Percentiles rank a stretch among this genome's conserved stretches.
phyloP scores from a whole-genome alignment of 306 rosid genomes.

The Comarum palustre region DNA sequence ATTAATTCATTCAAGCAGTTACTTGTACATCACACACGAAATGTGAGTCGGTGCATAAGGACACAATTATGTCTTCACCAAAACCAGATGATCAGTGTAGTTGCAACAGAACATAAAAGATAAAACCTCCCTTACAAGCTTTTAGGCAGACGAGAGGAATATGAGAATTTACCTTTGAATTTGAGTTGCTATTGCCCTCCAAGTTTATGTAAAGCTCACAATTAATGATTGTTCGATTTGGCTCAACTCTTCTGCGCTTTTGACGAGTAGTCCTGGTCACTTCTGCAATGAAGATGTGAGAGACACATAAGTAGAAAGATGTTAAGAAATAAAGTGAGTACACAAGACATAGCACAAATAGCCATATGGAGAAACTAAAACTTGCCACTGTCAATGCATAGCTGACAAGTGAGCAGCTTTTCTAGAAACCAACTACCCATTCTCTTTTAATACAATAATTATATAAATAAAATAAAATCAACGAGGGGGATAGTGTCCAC shows the following conservation, averaged over 20 bases:
- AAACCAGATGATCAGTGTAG: background rate
- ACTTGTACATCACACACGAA: background rate
- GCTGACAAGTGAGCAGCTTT: background rate
- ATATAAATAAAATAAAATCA: no score
- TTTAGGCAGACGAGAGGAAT: slow-evolving; percentile 5
- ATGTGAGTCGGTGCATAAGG: background rate
- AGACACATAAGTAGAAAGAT: background rate
- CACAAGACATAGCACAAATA: background rate
- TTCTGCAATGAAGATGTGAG: slow-evolving; percentile 43
- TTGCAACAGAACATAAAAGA: background rate
- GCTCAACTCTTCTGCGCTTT: slow-evolving; percentile 57
- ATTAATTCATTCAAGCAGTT: background rate
- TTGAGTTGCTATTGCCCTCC: slow-evolving; percentile 62
- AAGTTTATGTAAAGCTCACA: slow-evolving; percentile 60
- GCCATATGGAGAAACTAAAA: background rate
- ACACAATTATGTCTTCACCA: background rate
- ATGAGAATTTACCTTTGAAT: slow-evolving; percentile 45
- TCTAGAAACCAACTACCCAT: background rate
- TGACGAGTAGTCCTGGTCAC: slow-evolving; percentile 27
- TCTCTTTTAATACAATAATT: background rate
- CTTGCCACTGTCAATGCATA: background rate
- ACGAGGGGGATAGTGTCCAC: background rate
- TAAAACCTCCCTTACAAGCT: background rate
- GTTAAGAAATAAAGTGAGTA: background rate
- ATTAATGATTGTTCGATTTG: slow-evolving; percentile 42